These are phyloP conservation scores for Phaeosphaeriaceae sp. DNA, from an alignment of 2,329 filamentous ascomycete genomes.

Conservation along the genomic window DNA sequence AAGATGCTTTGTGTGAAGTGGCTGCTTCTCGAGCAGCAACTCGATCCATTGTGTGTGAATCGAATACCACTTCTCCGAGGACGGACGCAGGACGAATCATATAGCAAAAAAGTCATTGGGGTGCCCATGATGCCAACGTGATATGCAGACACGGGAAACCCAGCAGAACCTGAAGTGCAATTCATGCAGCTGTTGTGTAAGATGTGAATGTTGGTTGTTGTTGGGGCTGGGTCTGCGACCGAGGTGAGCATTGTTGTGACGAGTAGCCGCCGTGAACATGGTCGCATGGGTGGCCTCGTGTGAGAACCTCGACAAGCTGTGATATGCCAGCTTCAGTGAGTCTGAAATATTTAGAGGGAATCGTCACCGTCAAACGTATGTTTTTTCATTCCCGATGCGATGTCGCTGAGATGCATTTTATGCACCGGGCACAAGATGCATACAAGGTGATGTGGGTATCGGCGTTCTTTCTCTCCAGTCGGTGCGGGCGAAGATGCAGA, in stretches of 20 bases:
- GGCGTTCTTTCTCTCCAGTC: background rate
- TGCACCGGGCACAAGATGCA: background rate
- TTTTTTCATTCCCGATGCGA: background rate
- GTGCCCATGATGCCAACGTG: background rate
- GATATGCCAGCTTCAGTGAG: background rate
- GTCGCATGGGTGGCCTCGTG: background rate
- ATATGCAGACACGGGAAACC: background rate
- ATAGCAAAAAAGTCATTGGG: background rate
- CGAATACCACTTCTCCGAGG: background rate
- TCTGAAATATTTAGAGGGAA: background rate
- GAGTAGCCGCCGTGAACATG: slow-evolving; percentile 4
- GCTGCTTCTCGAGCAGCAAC: background rate
- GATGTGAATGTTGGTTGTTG: background rate
- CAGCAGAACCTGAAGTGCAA: background rate
- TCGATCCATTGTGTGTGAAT: background rate
- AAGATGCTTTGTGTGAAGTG: background rate
- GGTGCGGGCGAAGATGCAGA: background rate
- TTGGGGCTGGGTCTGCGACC: background rate
- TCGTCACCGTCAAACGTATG: background rate
- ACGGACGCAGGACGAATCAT: background rate
- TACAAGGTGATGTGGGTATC: background rate
- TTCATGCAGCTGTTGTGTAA: background rate
- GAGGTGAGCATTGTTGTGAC: background rate
- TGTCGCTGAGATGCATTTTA: background rate
- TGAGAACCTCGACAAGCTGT: background rate